These are phyloP conservation scores for Suillus hirtellus DNA, from an alignment of 768 basidiomycete species.

Conservation along the genomic window DNA sequence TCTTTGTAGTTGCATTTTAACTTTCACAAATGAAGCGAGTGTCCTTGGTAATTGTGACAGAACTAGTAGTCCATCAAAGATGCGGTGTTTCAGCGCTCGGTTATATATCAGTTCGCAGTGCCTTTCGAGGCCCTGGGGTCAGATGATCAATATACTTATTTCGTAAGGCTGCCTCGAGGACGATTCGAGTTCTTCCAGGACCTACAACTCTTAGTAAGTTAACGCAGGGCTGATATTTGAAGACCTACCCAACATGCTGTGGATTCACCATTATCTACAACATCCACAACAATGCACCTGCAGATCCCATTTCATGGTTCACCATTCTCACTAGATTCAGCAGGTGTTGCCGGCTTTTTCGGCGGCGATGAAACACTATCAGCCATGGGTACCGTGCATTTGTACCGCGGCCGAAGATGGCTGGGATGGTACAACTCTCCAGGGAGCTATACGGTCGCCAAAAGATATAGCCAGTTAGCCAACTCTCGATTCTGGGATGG, in stretches of 20 bases:
- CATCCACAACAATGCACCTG: not conserved
- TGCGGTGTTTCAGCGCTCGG: not conserved
- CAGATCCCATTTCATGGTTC: slow-evolving; percentile 10
- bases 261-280: not conserved
- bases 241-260: not conserved
- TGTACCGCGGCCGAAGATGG: slow-evolving; percentile 33
- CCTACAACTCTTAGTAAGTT: not conserved
- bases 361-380: slow-evolving; percentile 40
- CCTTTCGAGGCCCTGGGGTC: not conserved
- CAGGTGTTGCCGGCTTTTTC: slow-evolving; percentile 37
- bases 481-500: slow-evolving; percentile 32
- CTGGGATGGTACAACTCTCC: slow-evolving; percentile 41
- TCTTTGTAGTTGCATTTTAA: not conserved
- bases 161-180: slow-evolving; percentile 4
- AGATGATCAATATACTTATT: not conserved
- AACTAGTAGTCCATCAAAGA: not conserved
- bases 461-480: slow-evolving; percentile 32
- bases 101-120: not conserved
- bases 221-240: not conserved
- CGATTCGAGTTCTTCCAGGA: not conserved
- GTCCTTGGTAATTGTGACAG: not conserved
- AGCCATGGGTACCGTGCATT: slow-evolving; percentile 37
- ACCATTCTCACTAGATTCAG: slow-evolving; percentile 26
- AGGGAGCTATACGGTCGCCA: slow-evolving; percentile 36
- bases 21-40: not conserved